Base-by-base conservation (phyloP, 2,329 filamentous ascomycete genomes). In the Thyridium curvatum region DNA sequence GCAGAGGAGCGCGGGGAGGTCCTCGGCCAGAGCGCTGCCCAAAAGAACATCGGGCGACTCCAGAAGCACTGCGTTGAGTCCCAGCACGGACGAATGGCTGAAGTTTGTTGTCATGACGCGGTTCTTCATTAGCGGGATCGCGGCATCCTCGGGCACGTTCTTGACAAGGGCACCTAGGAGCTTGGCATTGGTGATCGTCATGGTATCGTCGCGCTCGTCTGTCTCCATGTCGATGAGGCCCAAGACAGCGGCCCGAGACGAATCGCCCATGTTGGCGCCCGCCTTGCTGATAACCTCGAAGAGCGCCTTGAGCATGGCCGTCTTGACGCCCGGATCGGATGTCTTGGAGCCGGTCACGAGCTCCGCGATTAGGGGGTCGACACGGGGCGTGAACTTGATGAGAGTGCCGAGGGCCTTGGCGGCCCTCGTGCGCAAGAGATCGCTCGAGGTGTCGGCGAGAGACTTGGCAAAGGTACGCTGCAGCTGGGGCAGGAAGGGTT, bases 401-500 rank as follows among this genome's bases (percentile, higher is more conserved):
- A 98, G 66, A 9, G 91, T 97, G 42, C 94, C 93, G 35, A 98
- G 68, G 35, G 93, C 93, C 66, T 93, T 94, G 30, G 93, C 93
- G 38, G 94, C 93, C 48, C 94, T 79, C 42, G 82, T 84, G 48
- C 94, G 81, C 42, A 98, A 68, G 15, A 90, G 71, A 50, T 97
- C 91, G 59, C 91, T 97, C 1, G 89, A 86, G 1, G 89, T 82
- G 61, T 98, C 94, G 3, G 93, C 93, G 36, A 98, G 74, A 32
- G 90, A 91, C 64, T 96, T 94, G 41, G 93, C 91, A 66, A 98
- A 98, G 0, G 93, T 98, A 44, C 93, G 80, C 64, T 98, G 93
- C 38, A 98, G 74, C 58, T 98, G 93, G 9, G 93, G 93, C 56
- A 98, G 66, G 77, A 98, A 98, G 4, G 93, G 93, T 65, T 97